Evolutionary conservation across 805 yeast species (phyloP).

Genomic region (Kluyveromyces wickerhamii): DNA sequence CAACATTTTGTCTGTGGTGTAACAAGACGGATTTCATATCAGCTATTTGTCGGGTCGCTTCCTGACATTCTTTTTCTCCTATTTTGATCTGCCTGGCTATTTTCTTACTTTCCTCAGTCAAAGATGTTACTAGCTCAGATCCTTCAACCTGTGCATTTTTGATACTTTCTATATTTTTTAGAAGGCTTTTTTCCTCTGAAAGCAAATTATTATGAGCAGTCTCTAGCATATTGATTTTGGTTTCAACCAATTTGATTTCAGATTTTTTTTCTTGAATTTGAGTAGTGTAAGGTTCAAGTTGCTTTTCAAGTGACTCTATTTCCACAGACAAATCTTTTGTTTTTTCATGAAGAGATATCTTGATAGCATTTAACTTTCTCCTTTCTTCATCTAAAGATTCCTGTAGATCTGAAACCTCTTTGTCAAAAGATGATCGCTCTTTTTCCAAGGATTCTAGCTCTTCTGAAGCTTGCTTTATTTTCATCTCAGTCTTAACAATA

Average conservation of each 20-base stretch:
- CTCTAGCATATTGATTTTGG: constrained; percentile 52
- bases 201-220: constrained; percentile 36
- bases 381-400: constrained; percentile 45
- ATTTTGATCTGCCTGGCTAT: constrained; percentile 45
- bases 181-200: constrained; percentile 29
- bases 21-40: constrained; percentile 47
- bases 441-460: constrained; percentile 39
- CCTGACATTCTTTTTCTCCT: constrained; percentile 50
- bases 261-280: constrained; percentile 56
- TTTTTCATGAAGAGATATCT: constrained; percentile 60
- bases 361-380: constrained; percentile 49
- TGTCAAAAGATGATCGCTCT: constrained; percentile 37
- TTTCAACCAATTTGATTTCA: constrained; percentile 53
- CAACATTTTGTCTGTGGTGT: constrained; percentile 49
- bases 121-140: constrained; percentile 7
- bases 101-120: constrained; percentile 42
- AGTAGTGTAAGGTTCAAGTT: constrained; percentile 78
- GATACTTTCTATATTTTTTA: constrained; percentile 31
- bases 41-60: constrained; percentile 43
- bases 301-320: constrained; percentile 53
- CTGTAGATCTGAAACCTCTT: constrained; percentile 40
- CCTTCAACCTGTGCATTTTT: constrained; percentile 33
- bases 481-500: constrained; percentile 39
- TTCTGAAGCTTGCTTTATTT: constrained; percentile 37
- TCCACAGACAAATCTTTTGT: constrained; percentile 61